Evolutionary conservation across 2,329 filamentous ascomycete genomes (phyloP), one percentile per base, ranked within the genome.

Genomic region (Teratosphaeria epicoccoides): DNA sequence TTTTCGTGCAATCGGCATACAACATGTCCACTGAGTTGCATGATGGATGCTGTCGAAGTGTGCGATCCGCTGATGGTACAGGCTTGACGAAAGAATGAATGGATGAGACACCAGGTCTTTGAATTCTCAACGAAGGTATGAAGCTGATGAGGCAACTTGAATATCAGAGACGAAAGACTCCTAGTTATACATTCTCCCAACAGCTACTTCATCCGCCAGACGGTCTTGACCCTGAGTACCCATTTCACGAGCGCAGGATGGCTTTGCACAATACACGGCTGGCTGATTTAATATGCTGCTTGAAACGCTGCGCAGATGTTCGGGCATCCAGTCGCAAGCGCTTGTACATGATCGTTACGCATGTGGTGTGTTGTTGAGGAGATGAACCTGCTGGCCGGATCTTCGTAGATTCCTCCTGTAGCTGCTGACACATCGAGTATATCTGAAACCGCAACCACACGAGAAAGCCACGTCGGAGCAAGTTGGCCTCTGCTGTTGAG

Each of bases 21-120:
- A 46, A 60, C 47, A 17, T 49, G 51, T n/a, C n/a, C 47, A 49
- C 45, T 59, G 57, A 56, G 37, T 51, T 61, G 44, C 55, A 59
- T 59, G 24, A 24, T 48, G 23, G 24, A 26, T 14, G 4, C 14
- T 12, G 43, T 24, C 43, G n/a, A 46, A 46, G 43, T 23, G 43
- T 24, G 11, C 17, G 26, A 23, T 57, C 48, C 33, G 37, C 47
- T 52, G 45, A 14, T 47, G 33, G 37, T 11, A 24, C 6, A 23
- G 29, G 43, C 44, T 44, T 14, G 23, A 17, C 40, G 37, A 50
- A 47, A 49, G 40, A 48, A 24, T 11, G 45, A 49, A 48, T 25
- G n/a, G n/a, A n/a, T n/a, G n/a, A 50, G 53, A 52, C 47, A 50
- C 50, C 50, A 52, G 53, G 53, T 50, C 53, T 50, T 24, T 4